Evolutionary conservation across 176 grass and related monocot species (phyloP), one percentile per base, ranked within the genome.

Genomic region (Juncus inflexus): DNA sequence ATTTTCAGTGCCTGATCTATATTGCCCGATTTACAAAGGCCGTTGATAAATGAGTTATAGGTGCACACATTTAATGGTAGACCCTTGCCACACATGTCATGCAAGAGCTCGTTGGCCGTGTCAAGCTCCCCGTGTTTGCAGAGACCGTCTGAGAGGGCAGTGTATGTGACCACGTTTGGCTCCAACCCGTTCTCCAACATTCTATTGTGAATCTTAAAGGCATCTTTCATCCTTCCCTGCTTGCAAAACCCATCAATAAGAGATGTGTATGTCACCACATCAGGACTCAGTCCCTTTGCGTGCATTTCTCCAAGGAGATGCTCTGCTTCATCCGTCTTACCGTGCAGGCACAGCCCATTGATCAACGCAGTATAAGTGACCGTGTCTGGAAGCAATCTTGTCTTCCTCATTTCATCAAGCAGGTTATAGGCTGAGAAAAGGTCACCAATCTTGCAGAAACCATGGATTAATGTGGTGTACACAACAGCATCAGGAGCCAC

Each of bases 111-210:
- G 81, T 96, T 91, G 15, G 87, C 91, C 0, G 66, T 72, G 60
- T 70, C 78, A 41, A 96, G 54, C 19, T 96, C 87, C 9, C 91
- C 83, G 54, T 91, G 87, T 60, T 96, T 96, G 77, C 91, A 90
- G 37, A 96, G 79, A 50, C 84, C 91, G 42, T 96, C 91, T 3
- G 84, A 83, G 53, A 96, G 68, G 76, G 84, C 84, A 37, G 91
- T 88, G 63, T 96, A 96, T 67, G 91, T 96, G 64, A 96, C 91
- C 60, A 96, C 82, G 78, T 96, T 96, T 1, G 91, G 91, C 14
- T 64, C 69, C 62, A 83, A 62, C 60, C 84, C 66, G 60, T 67
- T 83, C 77, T 70, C 42, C 15, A 88, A 62, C 91, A 96, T 96
- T 75, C 76, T 66, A 40, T 83, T 90, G 56, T 96, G 91, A 40